Conservation (phyloP, 2,329 filamentous ascomycete species). For the Bipolaris gigantea region DNA sequence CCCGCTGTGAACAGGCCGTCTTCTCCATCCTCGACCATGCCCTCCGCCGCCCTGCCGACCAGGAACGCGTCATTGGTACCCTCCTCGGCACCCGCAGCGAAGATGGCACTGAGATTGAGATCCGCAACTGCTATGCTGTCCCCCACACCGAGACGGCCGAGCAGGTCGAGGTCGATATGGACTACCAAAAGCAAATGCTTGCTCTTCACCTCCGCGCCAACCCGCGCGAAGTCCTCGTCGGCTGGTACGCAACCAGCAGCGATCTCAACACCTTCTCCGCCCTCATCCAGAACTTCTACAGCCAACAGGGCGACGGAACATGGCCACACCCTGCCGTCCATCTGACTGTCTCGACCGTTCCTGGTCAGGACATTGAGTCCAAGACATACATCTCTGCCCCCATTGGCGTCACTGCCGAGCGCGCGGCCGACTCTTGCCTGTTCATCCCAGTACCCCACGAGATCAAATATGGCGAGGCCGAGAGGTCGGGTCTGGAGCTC, state of each 20-base stretch:
- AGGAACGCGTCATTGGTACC: slow-evolving; percentile 94
- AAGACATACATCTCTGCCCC: slow-evolving; percentile 94
- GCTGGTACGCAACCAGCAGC: slow-evolving; percentile 97
- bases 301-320: slow-evolving; percentile 92
- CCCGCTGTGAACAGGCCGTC: slow-evolving; percentile 53
- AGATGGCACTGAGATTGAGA: slow-evolving; percentile 95
- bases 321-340: slow-evolving; percentile 97
- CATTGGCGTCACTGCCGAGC: slow-evolving; percentile 91
- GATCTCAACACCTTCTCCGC: slow-evolving; percentile 98
- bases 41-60: slow-evolving; percentile 85
- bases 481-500: slow-evolving; percentile 77
- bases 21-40: slow-evolving; percentile 83
- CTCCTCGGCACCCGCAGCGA: slow-evolving; percentile 91
- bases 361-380: slow-evolving; percentile 85
- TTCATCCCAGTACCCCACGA: slow-evolving; percentile 98
- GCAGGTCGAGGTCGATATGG: slow-evolving; percentile 99
- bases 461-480: slow-evolving; percentile 82
- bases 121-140: slow-evolving; percentile 95
- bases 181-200: slow-evolving; percentile 99
- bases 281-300: slow-evolving; percentile 99
- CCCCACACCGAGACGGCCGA: slow-evolving; percentile 98
- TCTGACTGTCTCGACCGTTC: slow-evolving; percentile 87
- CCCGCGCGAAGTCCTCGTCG: slow-evolving; percentile 89
- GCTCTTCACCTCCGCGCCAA: slow-evolving; percentile 90
- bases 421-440: slow-evolving; percentile 91